phyloP scores from a whole-genome alignment of 768 basidiomycete genomes.

The Leccinum imitatum region DNA sequence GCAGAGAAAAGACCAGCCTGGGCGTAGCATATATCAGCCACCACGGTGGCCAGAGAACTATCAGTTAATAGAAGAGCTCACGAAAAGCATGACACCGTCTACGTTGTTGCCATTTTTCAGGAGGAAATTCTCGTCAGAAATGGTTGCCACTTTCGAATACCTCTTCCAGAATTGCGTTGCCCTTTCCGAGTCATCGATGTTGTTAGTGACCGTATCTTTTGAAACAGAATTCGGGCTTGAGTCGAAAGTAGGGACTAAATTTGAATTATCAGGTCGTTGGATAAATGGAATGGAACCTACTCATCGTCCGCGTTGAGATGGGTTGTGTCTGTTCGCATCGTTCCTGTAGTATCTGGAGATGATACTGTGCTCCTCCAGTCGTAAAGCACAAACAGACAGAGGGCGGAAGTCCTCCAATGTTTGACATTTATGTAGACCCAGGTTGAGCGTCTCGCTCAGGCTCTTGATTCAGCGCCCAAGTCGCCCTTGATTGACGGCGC shows the following conservation, averaged over 20 bases:
- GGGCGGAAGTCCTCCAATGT: not conserved
- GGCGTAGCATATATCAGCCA: not conserved
- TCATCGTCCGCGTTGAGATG: not conserved
- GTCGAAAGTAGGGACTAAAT: not conserved
- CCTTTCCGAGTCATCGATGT: not conserved
- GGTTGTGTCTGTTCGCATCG: not conserved
- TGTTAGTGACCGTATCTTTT: not conserved
- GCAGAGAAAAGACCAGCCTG: conserved; percentile 45
- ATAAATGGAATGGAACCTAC: not conserved
- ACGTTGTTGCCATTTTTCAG: not conserved
- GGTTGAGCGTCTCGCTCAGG: not conserved
- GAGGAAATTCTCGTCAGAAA: conserved; percentile 1
- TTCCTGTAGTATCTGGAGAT: not conserved
- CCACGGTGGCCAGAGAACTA: not conserved
- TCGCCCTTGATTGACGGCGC: not conserved
- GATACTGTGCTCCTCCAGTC: not conserved
- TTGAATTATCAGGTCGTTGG: not conserved
- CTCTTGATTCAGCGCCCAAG: not conserved
- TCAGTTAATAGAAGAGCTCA: not conserved
- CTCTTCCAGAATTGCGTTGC: not conserved
- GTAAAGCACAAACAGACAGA: not conserved
- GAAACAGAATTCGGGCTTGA: not conserved
- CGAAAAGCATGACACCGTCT: conserved; percentile 7
- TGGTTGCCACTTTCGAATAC: not conserved
- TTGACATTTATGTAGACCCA: not conserved